These are phyloP conservation scores for Mediolabrus comicus DNA, from an alignment of 108 stramenopile genomes.

Conservation along the genomic window DNA sequence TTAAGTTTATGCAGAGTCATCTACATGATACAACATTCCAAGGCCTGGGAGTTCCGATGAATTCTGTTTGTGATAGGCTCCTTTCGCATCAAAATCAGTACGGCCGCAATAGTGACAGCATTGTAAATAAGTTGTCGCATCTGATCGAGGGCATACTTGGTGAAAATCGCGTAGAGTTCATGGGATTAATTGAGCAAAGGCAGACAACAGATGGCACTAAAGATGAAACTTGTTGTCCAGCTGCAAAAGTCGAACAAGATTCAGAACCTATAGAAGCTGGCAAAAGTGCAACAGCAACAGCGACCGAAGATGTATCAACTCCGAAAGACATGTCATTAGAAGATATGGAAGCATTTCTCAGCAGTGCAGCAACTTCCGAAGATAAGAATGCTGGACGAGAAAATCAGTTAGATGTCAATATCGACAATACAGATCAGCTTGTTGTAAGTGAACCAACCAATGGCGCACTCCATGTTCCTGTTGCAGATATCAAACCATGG, in stretches of 20 bases:
- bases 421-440: background rate
- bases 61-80: constrained; percentile 63
- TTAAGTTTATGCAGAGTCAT: constrained; percentile 18
- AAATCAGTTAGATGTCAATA: background rate
- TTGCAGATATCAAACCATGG: constrained; percentile 35
- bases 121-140: constrained; percentile 13
- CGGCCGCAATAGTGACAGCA: background rate
- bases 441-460: background rate
- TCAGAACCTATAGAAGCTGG: background rate
- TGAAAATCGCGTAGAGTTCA: background rate
- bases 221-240: background rate
- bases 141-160: constrained; percentile 34
- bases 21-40: constrained; percentile 29
- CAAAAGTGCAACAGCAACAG: background rate
- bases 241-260: background rate
- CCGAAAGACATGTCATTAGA: constrained; percentile 47
- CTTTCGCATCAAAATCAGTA: constrained; percentile 1
- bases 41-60: constrained; percentile 53
- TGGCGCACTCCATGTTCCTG: background rate
- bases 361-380: constrained; percentile 12
- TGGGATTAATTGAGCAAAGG: background rate
- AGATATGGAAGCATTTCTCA: constrained; percentile 59
- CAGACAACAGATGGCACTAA: background rate
- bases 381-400: background rate
- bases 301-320: background rate